Evolutionary conservation across 1,284 basidiomycete species (phyloP).

Genomic region (Cystobasidium sp.): DNA sequence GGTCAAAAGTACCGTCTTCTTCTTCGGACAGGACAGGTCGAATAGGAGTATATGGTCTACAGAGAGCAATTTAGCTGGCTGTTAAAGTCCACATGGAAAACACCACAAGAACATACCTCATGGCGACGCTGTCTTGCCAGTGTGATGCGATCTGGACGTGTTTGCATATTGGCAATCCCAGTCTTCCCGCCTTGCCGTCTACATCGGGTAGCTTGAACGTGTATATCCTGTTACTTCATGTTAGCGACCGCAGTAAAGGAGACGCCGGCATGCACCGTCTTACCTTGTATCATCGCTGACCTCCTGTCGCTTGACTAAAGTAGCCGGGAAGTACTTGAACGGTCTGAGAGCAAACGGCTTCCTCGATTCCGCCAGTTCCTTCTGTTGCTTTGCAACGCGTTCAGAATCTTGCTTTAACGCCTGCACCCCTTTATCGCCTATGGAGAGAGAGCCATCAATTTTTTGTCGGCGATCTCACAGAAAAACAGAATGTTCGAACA

Average conservation of each 20-base stretch:
- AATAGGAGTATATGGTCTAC: constrained; percentile 7
- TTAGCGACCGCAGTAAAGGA: background rate
- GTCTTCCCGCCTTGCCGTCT: constrained; percentile 32
- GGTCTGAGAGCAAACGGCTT: constrained; percentile 44
- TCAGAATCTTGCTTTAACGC: constrained; percentile 45
- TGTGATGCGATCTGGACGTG: constrained; percentile 44
- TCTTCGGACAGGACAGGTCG: constrained; percentile 46
- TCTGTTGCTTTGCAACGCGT: constrained; percentile 39
- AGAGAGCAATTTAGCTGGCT: background rate
- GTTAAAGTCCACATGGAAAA: background rate
- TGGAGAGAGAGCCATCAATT: background rate
- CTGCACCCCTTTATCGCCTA: constrained; percentile 46
- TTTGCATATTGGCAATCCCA: constrained; percentile 46
- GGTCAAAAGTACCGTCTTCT: constrained; percentile 49
- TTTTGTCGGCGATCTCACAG: no score
- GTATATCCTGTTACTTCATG: constrained; percentile 33
- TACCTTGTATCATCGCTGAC: constrained; percentile 46
- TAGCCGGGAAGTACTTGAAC: constrained; percentile 41
- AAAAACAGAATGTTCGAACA: background rate
- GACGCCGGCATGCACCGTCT: background rate
- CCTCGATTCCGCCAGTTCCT: constrained; percentile 39
- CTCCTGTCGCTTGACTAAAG: constrained; percentile 44
- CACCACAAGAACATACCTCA: constrained; percentile 26
- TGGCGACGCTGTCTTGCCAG: constrained; percentile 38
- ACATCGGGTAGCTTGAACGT: constrained; percentile 46